Conservation (phyloP, 805 yeast species). For the Nakazawaea laoshanensis region DNA sequence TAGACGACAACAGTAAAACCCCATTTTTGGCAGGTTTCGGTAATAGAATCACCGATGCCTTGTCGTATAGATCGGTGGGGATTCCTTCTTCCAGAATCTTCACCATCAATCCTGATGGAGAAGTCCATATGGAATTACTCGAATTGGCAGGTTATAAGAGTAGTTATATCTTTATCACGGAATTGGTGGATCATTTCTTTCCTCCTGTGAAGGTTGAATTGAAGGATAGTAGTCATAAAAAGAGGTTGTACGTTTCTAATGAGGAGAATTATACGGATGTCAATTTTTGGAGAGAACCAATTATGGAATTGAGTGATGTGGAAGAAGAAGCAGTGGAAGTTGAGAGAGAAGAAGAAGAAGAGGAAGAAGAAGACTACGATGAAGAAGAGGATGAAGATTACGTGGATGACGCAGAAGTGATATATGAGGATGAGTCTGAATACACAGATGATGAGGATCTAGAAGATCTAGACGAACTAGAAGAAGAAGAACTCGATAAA, state of each 20-base stretch:
- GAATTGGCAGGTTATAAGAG: conserved; percentile 91
- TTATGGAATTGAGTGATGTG: conserved; percentile 51
- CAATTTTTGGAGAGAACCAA: conserved; percentile 86
- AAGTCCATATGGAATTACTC: conserved; percentile 92
- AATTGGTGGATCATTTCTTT: conserved; percentile 93
- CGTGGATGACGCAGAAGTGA: conserved; percentile 19
- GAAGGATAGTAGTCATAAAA: conserved; percentile 15
- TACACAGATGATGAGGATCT: conserved; percentile 18
- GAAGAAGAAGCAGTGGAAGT: conserved; percentile 13
- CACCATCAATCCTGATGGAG: conserved; percentile 94
- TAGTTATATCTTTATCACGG: conserved; percentile 83
- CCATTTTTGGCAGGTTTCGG: conserved; percentile 99
- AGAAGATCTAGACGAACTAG: conserved; percentile 18
- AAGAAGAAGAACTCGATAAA: conserved; percentile 11
- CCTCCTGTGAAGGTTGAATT: conserved; percentile 56
- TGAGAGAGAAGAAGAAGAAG: conserved; percentile 26
- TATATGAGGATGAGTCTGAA: conserved; percentile 20
- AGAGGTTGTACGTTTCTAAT: conserved; percentile 17
- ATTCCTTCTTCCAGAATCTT: conserved; percentile 91
- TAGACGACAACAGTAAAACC: conserved; percentile 27
- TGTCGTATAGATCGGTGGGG: conserved; percentile 87
- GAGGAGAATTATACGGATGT: conserved; percentile 75
- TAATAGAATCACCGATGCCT: conserved; percentile 91
- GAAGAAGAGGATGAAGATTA: conserved; percentile 22
- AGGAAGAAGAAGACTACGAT: conserved; percentile 19